Evolutionary conservation across 441 rosid genomes (phyloP).

Genomic region (Erodium chrysanthum): DNA sequence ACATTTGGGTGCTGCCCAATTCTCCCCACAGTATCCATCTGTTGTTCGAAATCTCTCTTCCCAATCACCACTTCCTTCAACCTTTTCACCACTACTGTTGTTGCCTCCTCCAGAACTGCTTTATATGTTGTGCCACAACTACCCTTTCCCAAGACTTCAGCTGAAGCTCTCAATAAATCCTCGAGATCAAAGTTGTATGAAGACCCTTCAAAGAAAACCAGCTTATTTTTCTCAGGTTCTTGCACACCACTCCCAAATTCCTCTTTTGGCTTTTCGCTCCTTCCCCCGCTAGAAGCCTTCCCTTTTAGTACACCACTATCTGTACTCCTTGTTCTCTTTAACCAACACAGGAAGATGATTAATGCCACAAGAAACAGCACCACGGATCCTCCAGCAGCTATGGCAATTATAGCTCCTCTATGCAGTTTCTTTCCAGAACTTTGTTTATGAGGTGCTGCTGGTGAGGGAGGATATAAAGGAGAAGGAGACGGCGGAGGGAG

Average conservation of each 20-base stretch:
- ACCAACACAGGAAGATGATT: constrained; percentile 33
- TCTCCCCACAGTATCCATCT: constrained; percentile 54
- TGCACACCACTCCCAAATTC: constrained; percentile 96
- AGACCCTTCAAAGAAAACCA: constrained; percentile 64
- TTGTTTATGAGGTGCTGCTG: constrained; percentile 26
- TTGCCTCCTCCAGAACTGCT: constrained; percentile 59
- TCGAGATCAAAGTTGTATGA: constrained; percentile 63
- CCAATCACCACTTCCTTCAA: constrained; percentile 34
- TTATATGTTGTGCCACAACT: constrained; percentile 69
- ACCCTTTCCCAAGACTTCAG: constrained; percentile 69
- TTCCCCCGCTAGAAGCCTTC: constrained; percentile 39
- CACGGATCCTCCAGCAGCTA: constrained; percentile 44
- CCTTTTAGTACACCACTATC: constrained; percentile 34
- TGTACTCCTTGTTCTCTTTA: constrained; percentile 40
- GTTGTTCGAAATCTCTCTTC: constrained; percentile 65
- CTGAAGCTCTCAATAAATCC: constrained; percentile 67
- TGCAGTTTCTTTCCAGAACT: constrained; percentile 32
- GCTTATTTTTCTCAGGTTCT: constrained; percentile 64
- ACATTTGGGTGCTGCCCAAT: constrained; percentile 49
- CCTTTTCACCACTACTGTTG: constrained; percentile 47
- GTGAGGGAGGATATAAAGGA: constrained; percentile 29
- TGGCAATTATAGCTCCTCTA: constrained; percentile 39
- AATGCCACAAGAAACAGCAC: constrained; percentile 32
- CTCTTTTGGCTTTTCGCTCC: constrained; percentile 69
- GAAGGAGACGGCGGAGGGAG: constrained; percentile 40